Percentiles rank a stretch among this genome's conserved stretches.
phyloP scores from a whole-genome alignment of 768 basidiomycete species.

The Boletus edulis region DNA sequence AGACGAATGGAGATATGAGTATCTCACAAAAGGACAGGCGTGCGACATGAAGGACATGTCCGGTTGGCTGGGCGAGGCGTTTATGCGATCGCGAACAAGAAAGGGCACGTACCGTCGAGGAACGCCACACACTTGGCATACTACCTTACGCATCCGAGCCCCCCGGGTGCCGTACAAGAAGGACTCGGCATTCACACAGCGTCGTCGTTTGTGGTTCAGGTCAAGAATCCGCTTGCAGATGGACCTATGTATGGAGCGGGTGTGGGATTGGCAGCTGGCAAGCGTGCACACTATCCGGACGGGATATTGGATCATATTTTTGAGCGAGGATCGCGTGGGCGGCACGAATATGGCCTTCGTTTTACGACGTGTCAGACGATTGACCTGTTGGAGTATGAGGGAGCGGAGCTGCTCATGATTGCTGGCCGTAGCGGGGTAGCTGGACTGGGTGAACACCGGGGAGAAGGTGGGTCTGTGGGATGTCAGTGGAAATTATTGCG shows the following conservation, averaged over 20 bases:
- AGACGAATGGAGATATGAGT: not conserved
- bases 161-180: constrained; percentile 52
- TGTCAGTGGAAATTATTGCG: not conserved
- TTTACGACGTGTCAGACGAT: no score
- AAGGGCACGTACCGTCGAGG: constrained; percentile 41
- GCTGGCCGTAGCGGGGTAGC: constrained; percentile 43
- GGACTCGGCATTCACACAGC: constrained; percentile 52
- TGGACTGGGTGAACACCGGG: constrained; percentile 5
- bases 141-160: constrained; percentile 51
- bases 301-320: constrained; percentile 44
- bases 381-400: no score
- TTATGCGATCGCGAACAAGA: constrained; percentile 57
- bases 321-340: constrained; percentile 42
- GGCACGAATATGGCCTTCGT: constrained; percentile 43
- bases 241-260: constrained; percentile 29
- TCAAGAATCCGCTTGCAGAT: constrained; percentile 51
- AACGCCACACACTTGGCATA: constrained; percentile 57
- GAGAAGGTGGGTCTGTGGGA: not conserved
- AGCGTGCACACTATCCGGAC: constrained; percentile 45
- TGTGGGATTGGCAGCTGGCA: constrained; percentile 16
- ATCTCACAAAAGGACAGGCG: constrained; percentile 32
- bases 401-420: constrained; percentile 54
- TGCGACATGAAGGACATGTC: constrained; percentile 49
- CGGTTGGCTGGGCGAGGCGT: constrained; percentile 57
- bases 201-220: constrained; percentile 45